Base-by-base conservation (phyloP, 768 basidiomycete species). In the Phlebiopsis gigantea region DNA sequence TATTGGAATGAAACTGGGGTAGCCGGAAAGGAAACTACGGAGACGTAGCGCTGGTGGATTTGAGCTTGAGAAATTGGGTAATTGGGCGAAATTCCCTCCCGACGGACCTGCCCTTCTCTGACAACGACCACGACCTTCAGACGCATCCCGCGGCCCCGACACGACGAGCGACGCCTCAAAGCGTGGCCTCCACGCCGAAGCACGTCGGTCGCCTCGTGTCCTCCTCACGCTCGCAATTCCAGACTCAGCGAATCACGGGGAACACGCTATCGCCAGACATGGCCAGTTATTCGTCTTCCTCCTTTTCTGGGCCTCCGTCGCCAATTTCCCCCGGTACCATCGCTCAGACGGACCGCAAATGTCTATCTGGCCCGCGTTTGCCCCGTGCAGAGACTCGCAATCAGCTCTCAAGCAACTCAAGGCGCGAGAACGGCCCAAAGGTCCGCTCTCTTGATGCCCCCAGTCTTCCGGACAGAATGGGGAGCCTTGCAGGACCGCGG, bases 241-340 rank as follows among this genome's bases (percentile, higher is more conserved):
- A 30, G 61, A 60, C 62, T 58, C 66, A 62, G 63, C 65, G 63
- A 62, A 63, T 56, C 62, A 55, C 61, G 53, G n/a, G 43, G 48
- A 21, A 47, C 44, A 29, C 30, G 19, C 55, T 58, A 59, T 60
- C 45, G 56, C 58, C 52, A 59, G 56, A 57, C 47, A 66, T 65
- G 66, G 61, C 61, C 58, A 63, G 59, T 56, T 53, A 58, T 57
- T 57, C 61, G 47, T 59, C 60, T 43, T 57, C 57, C 55, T 62
- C 59, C 57, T 54, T 57, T 60, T 49, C 59, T 45, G 57, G 57
- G 52, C 54, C 58, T 34, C 56, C 62, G 6, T 44, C 61, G 19
- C 46, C 45, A 52, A 44, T 54, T 61, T 58, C n/a, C n/a, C n/a
- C n/a, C n/a, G n/a, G n/a, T n/a, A n/a, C n/a, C n/a, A n/a, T 55